A percentile compares a stretch with the other conserved stretches of the same genome.
These are phyloP conservation scores for Nemania diffusa DNA, from an alignment of 2,329 filamentous ascomycete species.

Conservation along the genomic window DNA sequence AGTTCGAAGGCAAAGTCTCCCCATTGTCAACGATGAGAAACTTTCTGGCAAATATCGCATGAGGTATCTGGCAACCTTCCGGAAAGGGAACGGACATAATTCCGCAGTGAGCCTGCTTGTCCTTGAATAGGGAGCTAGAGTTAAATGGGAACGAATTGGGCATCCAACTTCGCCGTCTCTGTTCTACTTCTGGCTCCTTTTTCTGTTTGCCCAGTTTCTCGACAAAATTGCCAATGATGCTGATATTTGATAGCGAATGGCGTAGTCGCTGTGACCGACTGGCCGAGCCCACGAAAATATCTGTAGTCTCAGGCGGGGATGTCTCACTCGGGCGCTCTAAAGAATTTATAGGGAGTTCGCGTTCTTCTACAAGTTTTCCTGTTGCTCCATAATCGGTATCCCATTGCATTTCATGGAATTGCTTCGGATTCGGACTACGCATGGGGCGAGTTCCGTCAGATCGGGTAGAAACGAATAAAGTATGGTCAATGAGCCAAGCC, in stretches of 20 bases:
- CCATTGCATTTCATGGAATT: slow-evolving; percentile 57
- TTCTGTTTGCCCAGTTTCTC: slow-evolving; percentile 37
- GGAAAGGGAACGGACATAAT: slow-evolving; percentile 46
- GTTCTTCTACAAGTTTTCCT: slow-evolving; percentile 52
- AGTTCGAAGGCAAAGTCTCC: slow-evolving; percentile 49
- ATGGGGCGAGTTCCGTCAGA: slow-evolving; percentile 53
- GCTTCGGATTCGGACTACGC: slow-evolving; percentile 52
- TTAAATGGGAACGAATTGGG: slow-evolving; percentile 42
- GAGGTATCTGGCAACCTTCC: slow-evolving; percentile 53
- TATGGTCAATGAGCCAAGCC: slow-evolving; percentile 57
- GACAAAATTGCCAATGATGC: slow-evolving; percentile 41
- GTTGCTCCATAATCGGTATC: slow-evolving; percentile 41
- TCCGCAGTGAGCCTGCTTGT: slow-evolving; percentile 34
- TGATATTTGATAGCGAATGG: slow-evolving; percentile 39
- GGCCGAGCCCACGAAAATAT: slow-evolving; percentile 33
- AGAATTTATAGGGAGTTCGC: slow-evolving; percentile 42
- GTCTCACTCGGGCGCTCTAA: slow-evolving; percentile 35
- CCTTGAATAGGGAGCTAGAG: slow-evolving; percentile 34
- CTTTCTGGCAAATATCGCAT: slow-evolving; percentile 59
- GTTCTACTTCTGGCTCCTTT: slow-evolving; percentile 37
- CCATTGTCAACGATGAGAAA: slow-evolving; percentile 51
- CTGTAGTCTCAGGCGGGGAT: slow-evolving; percentile 38
- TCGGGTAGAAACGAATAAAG: slow-evolving; percentile 55
- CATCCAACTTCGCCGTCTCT: slow-evolving; percentile 47
- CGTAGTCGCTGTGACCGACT: slow-evolving; percentile 38